Percentiles rank a stretch among this genome's conserved stretches.
These are phyloP conservation scores for Saccharomyces uvarum DNA, from an alignment of 1,139 yeast genomes.

Conservation along the genomic window DNA sequence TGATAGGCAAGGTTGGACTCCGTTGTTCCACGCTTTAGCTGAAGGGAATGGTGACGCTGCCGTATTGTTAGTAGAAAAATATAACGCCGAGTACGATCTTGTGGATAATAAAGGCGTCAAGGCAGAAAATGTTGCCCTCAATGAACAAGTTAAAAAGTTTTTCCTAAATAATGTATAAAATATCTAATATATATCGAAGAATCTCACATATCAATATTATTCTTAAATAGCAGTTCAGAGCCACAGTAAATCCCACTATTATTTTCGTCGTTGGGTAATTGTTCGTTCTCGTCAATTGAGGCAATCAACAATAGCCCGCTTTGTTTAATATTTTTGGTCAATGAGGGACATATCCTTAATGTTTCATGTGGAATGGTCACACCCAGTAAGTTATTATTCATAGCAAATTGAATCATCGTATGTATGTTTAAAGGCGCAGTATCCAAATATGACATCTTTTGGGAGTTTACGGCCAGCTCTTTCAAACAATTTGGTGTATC, in stretches of 20 bases:
- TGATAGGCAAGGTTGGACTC: constrained; percentile 75
- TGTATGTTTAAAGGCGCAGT: constrained; percentile 47
- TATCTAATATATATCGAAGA: constrained; percentile 1
- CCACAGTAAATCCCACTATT: constrained; percentile 69
- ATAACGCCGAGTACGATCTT: constrained; percentile 57
- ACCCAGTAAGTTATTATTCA: constrained; percentile 77
- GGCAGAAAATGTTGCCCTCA: constrained; percentile 55
- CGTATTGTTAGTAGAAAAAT: constrained; percentile 43
- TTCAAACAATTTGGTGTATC: constrained; percentile 32
- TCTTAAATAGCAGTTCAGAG: constrained; percentile 62
- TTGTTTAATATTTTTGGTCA: constrained; percentile 67
- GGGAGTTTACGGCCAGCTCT: constrained; percentile 14
- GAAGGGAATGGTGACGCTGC: constrained; percentile 87
- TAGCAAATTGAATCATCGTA: constrained; percentile 65
- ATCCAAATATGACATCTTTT: constrained; percentile 32
- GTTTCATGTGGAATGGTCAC: constrained; percentile 67
- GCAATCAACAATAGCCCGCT: constrained; percentile 77
- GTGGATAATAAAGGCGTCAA: constrained; percentile 48
- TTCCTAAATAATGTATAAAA: constrained; percentile 24
- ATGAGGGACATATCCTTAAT: constrained; percentile 63
- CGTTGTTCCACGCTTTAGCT: constrained; percentile 83
- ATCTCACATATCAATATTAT: constrained; percentile 54
- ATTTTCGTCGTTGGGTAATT: constrained; percentile 37
- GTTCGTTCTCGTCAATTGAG: constrained; percentile 22
- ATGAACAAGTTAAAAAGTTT: constrained; percentile 46